Conservation (phyloP, 1,284 basidiomycete species). For the Neolentinus lepideus region DNA sequence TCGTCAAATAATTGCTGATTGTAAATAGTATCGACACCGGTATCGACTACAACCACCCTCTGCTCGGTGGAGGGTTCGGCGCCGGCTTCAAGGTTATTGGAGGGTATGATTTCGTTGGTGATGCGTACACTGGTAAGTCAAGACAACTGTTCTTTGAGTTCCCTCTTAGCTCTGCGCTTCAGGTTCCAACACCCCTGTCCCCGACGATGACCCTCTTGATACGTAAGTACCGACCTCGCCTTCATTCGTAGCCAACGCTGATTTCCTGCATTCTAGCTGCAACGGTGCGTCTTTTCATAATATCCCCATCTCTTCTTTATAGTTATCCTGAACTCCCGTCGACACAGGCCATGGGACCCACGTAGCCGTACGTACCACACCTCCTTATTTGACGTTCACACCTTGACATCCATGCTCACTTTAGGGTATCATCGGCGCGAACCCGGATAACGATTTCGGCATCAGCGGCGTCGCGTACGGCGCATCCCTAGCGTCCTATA, state of each 20-base stretch:
- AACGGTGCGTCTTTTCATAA: slow-evolving; percentile 23
- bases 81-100: slow-evolving; percentile 52
- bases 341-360: slow-evolving; percentile 48
- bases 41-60: slow-evolving; percentile 55
- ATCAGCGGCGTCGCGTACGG: slow-evolving; percentile 45
- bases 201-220: slow-evolving; percentile 39
- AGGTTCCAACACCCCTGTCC: slow-evolving; percentile 35
- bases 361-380: slow-evolving; percentile 26
- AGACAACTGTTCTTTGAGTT: slow-evolving; percentile 14
- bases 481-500: slow-evolving; percentile 35
- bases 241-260: too few species aligned
- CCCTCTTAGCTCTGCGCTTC: slow-evolving; percentile 8
- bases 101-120: slow-evolving; percentile 47
- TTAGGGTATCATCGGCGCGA: slow-evolving; percentile 56
- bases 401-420: not conserved
- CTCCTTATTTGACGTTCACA: not conserved
- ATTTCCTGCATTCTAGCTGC: too few species aligned
- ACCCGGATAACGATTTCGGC: slow-evolving; percentile 48
- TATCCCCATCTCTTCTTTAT: not conserved
- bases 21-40: slow-evolving; percentile 17
- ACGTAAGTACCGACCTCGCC: too few species aligned
- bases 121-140: slow-evolving; percentile 21
- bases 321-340: slow-evolving; percentile 10
- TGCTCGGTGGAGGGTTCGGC: slow-evolving; percentile 58
- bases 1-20: not conserved